Evolutionary conservation across 2,329 filamentous ascomycete species (phyloP), one percentile per base, ranked within the genome.

Genomic region (Trichophyton schoenleinii): DNA sequence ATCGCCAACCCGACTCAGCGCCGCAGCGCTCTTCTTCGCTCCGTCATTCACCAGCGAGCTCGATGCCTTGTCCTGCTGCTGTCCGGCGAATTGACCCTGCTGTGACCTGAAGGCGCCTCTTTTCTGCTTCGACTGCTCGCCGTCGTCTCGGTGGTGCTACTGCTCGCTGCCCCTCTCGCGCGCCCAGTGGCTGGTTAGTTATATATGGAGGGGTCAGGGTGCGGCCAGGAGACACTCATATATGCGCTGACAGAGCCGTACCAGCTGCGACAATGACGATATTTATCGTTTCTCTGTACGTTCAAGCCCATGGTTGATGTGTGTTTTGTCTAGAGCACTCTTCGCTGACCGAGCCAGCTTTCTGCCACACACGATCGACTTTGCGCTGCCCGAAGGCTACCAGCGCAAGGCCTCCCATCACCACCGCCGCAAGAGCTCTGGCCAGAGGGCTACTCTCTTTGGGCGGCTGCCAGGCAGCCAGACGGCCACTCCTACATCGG

Each of bases 311-410:
- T 66, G 81, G 81, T 64, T 73, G 81, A 63, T 78, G 76, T 63
- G 34, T 38, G 22, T 38, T 36, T 38, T 38, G 9, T 38, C 11
- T 38, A 79, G 28, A n/a, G 13, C 49, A 31, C 34, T 38, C 34
- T 38, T 53, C 25, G 22, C 49, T 53, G 49, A 53, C 49, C 22
- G 49, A 28, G n/a, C 34, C 70, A 96, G 91, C 62, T 96, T 96
- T 72, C 83, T 96, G 41, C 92, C 92, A 38, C 91, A 95, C 73
- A 97, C 92, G 46, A 81, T 96, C 69, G 86, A 95, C 73, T 97
- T 97, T 73, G 86, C 86, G 67, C 80, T 88, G 61, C 64, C 65
- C 6, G 61, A 66, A 25, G 61, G 61, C 38, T 18, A n/a, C 22
- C 49, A 53, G 22, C 49, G 22, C 49, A 34, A 59, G 11, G 48